phyloP scores from a whole-genome alignment of 805 yeast species.

The Priceomyces castillae region DNA sequence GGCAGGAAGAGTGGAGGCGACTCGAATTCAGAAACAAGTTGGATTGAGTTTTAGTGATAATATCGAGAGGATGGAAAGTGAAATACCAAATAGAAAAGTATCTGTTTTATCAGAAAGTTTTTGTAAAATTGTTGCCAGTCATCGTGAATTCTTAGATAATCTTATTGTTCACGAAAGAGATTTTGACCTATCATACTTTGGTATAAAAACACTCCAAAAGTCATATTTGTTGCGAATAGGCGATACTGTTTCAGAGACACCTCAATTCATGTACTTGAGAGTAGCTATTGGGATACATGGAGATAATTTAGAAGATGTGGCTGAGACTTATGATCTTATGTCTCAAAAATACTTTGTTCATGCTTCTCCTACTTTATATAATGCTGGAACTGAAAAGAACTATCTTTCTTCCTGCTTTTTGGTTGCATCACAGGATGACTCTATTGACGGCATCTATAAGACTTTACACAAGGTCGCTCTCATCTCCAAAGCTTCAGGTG shows the following conservation, averaged over 20 bases:
- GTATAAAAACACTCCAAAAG: constrained; percentile 87
- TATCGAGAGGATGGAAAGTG: constrained; percentile 16
- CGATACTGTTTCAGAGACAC: constrained; percentile 74
- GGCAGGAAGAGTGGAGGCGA: constrained; percentile 38
- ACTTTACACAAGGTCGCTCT: constrained; percentile 86
- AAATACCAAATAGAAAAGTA: constrained; percentile 10
- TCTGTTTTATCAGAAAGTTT: constrained; percentile 74
- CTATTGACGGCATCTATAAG: constrained; percentile 91
- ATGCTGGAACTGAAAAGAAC: constrained; percentile 85
- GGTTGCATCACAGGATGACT: constrained; percentile 88
- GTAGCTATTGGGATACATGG: constrained; percentile 92
- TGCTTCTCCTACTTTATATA: constrained; percentile 93
- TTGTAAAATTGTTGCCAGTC: constrained; percentile 57
- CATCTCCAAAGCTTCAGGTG: constrained; percentile 94
- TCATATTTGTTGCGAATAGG: constrained; percentile 68
- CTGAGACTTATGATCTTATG: constrained; percentile 87
- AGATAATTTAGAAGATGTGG: constrained; percentile 55
- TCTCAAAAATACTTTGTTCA: constrained; percentile 85
- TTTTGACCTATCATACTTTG: constrained; percentile 76
- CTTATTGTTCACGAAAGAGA: constrained; percentile 79
- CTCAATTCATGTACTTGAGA: constrained; percentile 86
- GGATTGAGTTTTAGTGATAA: constrained; percentile 23
- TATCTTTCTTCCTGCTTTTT: constrained; percentile 91
- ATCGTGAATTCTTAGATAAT: constrained; percentile 65
- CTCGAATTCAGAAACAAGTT: constrained; percentile 21